Evolutionary conservation across 176 grass and related monocot species (phyloP).

Genomic region (Triticum dicoccoides): DNA sequence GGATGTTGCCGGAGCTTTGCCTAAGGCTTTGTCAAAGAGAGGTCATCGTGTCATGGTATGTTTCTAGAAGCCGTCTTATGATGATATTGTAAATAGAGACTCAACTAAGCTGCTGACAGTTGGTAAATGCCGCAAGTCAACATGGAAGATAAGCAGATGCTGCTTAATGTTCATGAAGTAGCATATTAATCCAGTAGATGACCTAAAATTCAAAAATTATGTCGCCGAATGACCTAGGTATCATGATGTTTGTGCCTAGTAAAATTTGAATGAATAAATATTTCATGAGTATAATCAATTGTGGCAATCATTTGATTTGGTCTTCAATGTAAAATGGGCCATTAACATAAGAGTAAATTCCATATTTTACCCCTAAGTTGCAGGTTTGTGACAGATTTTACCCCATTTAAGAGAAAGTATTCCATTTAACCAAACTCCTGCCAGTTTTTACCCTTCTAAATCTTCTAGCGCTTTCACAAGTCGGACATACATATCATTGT

Average conservation of each 20-base stretch:
- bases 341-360: neutral
- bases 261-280: neutral
- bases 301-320: neutral
- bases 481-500: no score
- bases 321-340: neutral
- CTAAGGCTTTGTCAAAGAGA: slow-evolving; percentile 86
- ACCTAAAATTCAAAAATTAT: slow-evolving; percentile 14
- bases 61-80: slow-evolving; percentile 29
- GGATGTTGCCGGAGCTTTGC: slow-evolving; percentile 96
- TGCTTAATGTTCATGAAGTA: neutral
- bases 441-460: no score
- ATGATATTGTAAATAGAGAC: slow-evolving; percentile 31
- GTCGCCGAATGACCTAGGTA: neutral
- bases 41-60: slow-evolving; percentile 96
- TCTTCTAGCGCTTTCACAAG: no score
- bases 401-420: no score
- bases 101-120: slow-evolving; percentile 29
- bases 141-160: neutral
- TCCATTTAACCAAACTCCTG: no score
- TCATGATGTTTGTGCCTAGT: neutral
- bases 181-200: neutral
- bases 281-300: neutral
- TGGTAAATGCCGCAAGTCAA: slow-evolving; percentile 14
- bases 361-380: no score
- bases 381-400: no score